Evolutionary conservation across 108 stramenopile species (phyloP).

Genomic region (Mayamaea pseudoterrestris): DNA sequence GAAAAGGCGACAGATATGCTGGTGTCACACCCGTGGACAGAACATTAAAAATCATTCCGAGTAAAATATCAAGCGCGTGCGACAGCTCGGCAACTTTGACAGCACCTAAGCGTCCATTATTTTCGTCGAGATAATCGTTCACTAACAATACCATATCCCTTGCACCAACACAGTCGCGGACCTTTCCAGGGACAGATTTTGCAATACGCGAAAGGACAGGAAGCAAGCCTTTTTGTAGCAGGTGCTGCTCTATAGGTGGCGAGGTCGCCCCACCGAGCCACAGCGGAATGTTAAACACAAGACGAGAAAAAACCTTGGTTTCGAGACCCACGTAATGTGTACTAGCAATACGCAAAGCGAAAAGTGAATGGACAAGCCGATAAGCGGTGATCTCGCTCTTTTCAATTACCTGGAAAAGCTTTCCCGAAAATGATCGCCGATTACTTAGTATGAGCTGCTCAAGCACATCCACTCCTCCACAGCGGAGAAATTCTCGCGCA

Average conservation of each 20-base stretch:
- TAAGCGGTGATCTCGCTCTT: conserved; percentile 3
- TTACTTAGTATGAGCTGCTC: conserved; percentile 35
- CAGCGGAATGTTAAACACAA: conserved; percentile 61
- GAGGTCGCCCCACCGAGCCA: conserved; percentile 35
- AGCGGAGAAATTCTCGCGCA: conserved; percentile 50
- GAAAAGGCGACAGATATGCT: conserved; percentile 25
- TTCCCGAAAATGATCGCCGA: conserved; percentile 13
- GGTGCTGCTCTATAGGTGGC: conserved; percentile 1
- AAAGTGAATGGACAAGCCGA: conserved; percentile 39
- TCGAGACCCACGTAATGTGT: conserved; percentile 44
- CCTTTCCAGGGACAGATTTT: conserved; percentile 39
- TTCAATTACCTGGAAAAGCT: conserved; percentile 6
- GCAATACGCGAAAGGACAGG: conserved; percentile 49
- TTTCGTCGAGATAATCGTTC: conserved; percentile 10
- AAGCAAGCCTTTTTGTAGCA: conserved; percentile 32
- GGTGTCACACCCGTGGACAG: conserved; percentile 19
- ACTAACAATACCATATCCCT: conserved; percentile 32
- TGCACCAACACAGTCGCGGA: conserved; percentile 42
- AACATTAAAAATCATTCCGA: conserved; percentile 45
- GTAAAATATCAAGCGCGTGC: too few relatives aligned
- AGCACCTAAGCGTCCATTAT: conserved; percentile 8
- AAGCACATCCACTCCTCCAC: conserved; percentile 59
- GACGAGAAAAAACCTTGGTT: conserved; percentile 40
- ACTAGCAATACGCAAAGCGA: conserved; percentile 50
- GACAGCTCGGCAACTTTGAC: too few relatives aligned